phyloP scores from a whole-genome alignment of 345 rosid genomes.

The Erysimum cheiranthoides region DNA sequence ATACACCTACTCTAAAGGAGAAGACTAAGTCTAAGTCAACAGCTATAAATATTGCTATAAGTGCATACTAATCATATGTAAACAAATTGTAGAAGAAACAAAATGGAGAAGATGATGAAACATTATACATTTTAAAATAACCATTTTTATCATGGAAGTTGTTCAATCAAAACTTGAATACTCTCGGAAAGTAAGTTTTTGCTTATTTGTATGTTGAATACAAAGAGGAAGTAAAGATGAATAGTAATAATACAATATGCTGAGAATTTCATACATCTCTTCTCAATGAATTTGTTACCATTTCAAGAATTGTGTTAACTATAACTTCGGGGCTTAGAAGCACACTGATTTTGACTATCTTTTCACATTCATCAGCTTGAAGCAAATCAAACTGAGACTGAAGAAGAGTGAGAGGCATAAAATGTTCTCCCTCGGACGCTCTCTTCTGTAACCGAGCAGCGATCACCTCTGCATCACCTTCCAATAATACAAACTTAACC shows the following conservation, averaged over 20 bases:
- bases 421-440: slow-evolving; percentile 73
- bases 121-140: not conserved
- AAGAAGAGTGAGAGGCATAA: slow-evolving; percentile 79
- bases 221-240: not conserved
- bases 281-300: slow-evolving; percentile 21
- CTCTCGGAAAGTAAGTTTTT: not conserved
- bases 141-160: not conserved
- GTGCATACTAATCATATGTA: not conserved
- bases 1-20: too few species aligned
- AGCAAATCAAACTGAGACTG: slow-evolving; percentile 83
- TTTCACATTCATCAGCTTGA: slow-evolving; percentile 60
- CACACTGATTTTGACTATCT: slow-evolving; percentile 64
- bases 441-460: slow-evolving; percentile 59
- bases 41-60: too few species aligned
- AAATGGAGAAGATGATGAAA: not conserved
- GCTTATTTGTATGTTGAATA: not conserved
- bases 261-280: not conserved
- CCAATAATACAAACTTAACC: slow-evolving; percentile 69
- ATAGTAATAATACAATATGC: slow-evolving; percentile 12
- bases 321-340: slow-evolving; percentile 55
- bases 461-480: slow-evolving; percentile 62
- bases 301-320: slow-evolving; percentile 41
- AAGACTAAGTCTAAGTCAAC: too few species aligned
- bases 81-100: not conserved
- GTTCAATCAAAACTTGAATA: not conserved